These are phyloP conservation scores for Kewa caespitosa DNA, from an alignment of 179 eudicot genomes.

Conservation along the genomic window DNA sequence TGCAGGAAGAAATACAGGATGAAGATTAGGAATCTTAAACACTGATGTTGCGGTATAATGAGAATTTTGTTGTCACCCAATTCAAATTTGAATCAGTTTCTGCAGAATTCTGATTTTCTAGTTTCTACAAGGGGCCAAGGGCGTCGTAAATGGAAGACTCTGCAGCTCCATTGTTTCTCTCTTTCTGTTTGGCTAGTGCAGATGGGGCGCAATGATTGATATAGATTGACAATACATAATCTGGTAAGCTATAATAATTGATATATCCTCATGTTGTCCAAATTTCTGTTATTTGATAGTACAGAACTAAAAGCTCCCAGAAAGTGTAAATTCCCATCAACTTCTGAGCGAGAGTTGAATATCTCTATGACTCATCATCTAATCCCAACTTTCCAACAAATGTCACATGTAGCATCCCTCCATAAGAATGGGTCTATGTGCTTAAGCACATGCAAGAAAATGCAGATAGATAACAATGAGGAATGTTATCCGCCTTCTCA, in stretches of 20 bases:
- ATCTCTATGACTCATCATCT: not conserved
- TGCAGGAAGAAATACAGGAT: conserved; percentile 26
- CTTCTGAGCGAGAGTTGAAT: not conserved
- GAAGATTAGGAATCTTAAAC: not conserved
- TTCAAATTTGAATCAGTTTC: no score
- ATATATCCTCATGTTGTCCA: no score
- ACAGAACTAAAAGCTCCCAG: not conserved
- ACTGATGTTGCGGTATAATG: not conserved
- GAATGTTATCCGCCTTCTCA: no score
- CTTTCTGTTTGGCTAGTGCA: no score
- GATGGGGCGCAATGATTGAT: no score
- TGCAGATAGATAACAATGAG: not conserved
- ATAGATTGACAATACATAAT: no score
- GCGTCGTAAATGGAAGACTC: no score
- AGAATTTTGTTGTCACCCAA: not conserved
- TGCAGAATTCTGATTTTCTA: no score
- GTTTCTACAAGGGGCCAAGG: no score
- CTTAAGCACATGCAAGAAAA: not conserved
- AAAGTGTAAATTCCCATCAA: not conserved
- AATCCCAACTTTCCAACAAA: not conserved
- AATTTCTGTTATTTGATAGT: not conserved
- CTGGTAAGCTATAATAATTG: no score
- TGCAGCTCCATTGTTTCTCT: no score
- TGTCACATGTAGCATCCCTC: not conserved
- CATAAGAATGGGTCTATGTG: no score